Base-by-base conservation (phyloP, 2,329 filamentous ascomycete species). In the Aspergillus novofumigatus region DNA sequence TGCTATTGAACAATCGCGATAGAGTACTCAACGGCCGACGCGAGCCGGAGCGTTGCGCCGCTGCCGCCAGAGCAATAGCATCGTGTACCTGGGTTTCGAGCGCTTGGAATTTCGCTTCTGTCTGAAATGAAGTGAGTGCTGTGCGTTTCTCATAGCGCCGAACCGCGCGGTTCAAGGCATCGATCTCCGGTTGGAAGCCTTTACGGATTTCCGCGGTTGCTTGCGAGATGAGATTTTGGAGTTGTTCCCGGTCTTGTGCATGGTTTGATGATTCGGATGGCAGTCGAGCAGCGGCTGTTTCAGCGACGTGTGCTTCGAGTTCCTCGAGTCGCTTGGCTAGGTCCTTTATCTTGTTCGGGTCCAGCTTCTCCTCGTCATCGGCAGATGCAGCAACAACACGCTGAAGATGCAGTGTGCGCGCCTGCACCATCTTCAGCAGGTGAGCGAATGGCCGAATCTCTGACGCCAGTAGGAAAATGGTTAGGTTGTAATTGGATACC, bases 401-500 rank as follows among this genome's bases (percentile, higher is more conserved):
- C 72, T 97, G 92, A 1, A 97, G 81, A 67, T 92, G 86, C 8
- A 95, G 78, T 2, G 92, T 96, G 35, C 91, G 85, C 14, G 85
- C 83, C 66, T 91, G 87, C 3, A 95, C 82, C 66, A 97, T 83
- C 69, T 87, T 90, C 60, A 96, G 84, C 26, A 95, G 77, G 69
- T 97, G 92, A 1, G 90, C 85, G 51, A 92, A 78, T 0, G 93
- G 93, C 3, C 90, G 87, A 28, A 97, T 79, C 74, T 97, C 93
- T 3, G 93, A 90, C 1, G 89, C 90, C 20, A 96, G 81, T 2
- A 96, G 79, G 72, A 97, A 97, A 53, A 97, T 90, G 11, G 88
- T 92, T 54, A 97, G 80, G 72, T 97, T 97, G 76, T 93, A 95
- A 72, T 96, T 90, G 4, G 91, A 96, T 6, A 97, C 88, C 10